phyloP scores from a whole-genome alignment of 2,329 filamentous ascomycete species.

The Thermothelomyces thermophilus region DNA sequence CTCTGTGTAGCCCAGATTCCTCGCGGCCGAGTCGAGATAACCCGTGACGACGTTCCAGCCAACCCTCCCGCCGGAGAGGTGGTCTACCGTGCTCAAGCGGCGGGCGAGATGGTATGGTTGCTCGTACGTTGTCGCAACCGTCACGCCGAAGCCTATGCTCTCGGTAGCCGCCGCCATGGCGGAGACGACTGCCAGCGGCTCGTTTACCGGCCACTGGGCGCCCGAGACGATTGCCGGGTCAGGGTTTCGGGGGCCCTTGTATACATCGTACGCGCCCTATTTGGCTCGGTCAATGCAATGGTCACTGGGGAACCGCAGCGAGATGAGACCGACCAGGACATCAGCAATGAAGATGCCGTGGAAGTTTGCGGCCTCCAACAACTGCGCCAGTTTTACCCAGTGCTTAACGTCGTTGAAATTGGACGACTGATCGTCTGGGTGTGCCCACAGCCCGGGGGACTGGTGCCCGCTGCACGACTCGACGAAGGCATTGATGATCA shows the following conservation, averaged over 20 bases:
- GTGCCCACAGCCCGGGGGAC: background rate
- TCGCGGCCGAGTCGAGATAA: conserved; percentile 3
- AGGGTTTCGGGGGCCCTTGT: background rate
- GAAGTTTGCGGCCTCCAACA: conserved; percentile 1
- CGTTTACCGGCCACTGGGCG: conserved; percentile 1
- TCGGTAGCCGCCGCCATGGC: conserved; percentile 3
- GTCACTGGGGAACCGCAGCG: no score
- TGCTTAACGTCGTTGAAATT: conserved; percentile 2
- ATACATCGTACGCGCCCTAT: background rate
- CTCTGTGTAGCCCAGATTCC: background rate
- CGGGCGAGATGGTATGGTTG: conserved; percentile 4
- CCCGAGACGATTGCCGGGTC: background rate
- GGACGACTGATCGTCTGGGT: background rate
- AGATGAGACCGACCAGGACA: background rate
- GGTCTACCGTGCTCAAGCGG: background rate
- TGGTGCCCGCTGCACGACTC: conserved; percentile 4
- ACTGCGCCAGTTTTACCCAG: background rate
- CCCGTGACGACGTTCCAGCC: conserved; percentile 3
- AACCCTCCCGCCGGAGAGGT: background rate
- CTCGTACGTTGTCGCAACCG: background rate
- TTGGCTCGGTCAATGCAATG: no score
- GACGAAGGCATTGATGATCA: conserved; percentile 2
- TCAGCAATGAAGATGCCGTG: conserved; percentile 5
- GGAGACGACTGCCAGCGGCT: background rate
- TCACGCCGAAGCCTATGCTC: conserved; percentile 2